phyloP scores from a whole-genome alignment of 2,329 filamentous ascomycete species.

The Plenodomus tracheiphilus region DNA sequence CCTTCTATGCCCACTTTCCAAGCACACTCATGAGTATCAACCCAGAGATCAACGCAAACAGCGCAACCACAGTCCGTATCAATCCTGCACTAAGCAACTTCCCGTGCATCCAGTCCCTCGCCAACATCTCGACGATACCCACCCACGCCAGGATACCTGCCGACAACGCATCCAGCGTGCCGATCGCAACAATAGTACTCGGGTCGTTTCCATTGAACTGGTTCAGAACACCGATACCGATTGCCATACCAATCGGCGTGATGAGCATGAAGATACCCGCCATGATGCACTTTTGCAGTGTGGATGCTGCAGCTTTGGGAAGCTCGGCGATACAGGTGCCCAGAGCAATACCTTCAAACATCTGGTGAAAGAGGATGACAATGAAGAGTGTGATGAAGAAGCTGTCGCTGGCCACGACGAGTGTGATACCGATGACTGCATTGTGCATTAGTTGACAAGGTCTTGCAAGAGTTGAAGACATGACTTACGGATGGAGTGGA shows the following conservation, averaged over 20 bases:
- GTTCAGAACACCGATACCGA: conserved; percentile 72
- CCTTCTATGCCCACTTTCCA: conserved; percentile 69
- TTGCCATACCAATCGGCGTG: conserved; percentile 78
- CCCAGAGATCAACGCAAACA: conserved; percentile 61
- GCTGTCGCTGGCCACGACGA: conserved; percentile 57
- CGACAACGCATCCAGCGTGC: conserved; percentile 72
- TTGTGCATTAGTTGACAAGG: neutral
- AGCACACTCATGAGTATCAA: conserved; percentile 72
- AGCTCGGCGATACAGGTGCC: conserved; percentile 70
- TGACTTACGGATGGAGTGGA: conserved; percentile 69
- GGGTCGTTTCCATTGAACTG: conserved; percentile 74
- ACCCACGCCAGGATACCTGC: conserved; percentile 81
- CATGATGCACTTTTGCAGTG: conserved; percentile 61
- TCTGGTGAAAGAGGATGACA: conserved; percentile 77
- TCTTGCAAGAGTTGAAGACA: neutral
- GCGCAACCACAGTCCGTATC: conserved; percentile 54
- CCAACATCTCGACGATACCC: conserved; percentile 78
- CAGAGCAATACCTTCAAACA: conserved; percentile 76
- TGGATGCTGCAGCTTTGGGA: conserved; percentile 41
- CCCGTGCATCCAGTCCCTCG: conserved; percentile 68
- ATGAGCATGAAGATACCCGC: conserved; percentile 68
- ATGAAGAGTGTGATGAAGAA: conserved; percentile 57
- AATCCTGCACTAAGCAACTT: conserved; percentile 55
- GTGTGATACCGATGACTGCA: conserved; percentile 64
- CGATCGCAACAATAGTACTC: conserved; percentile 70